Conservation (phyloP, 257 asterid genomes). For the Petunia secreta region DNA sequence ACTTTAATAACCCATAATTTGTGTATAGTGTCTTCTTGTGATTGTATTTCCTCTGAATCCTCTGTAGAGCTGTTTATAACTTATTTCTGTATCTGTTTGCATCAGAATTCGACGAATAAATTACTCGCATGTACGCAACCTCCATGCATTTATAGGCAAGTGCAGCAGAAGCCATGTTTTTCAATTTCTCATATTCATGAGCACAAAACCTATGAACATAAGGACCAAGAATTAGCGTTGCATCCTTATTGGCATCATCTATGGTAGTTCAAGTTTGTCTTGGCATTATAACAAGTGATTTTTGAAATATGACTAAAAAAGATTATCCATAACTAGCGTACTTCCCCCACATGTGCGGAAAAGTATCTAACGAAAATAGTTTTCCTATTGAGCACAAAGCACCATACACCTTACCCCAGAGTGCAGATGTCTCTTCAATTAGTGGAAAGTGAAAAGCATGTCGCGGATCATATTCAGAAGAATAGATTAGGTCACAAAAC, state of each 20-base stretch:
- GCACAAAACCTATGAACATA: constrained; percentile 28
- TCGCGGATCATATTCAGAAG: constrained; percentile 1
- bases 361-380: neutral
- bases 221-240: constrained; percentile 5
- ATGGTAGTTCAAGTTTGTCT: constrained; percentile 9
- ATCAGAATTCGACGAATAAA: constrained; percentile 26
- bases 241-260: constrained; percentile 15
- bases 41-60: too few species aligned
- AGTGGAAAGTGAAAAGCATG: neutral
- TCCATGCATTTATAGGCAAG: constrained; percentile 41
- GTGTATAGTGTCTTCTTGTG: too few species aligned
- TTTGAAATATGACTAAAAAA: neutral
- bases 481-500: constrained; percentile 7
- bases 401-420: neutral
- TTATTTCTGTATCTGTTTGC: constrained; percentile 31
- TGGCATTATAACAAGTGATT: neutral
- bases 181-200: constrained; percentile 35
- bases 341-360: constrained; percentile 1
- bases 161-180: constrained; percentile 38
- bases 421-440: neutral
- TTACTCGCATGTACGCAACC: constrained; percentile 32
- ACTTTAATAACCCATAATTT: too few species aligned
- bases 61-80: constrained; percentile 29
- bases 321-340: constrained; percentile 12
- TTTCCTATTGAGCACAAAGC: neutral